Percentiles rank a stretch among this genome's conserved stretches.
These are phyloP conservation scores for Pulveroboletus sp. DNA, from an alignment of 768 basidiomycete genomes.

Conservation along the genomic window DNA sequence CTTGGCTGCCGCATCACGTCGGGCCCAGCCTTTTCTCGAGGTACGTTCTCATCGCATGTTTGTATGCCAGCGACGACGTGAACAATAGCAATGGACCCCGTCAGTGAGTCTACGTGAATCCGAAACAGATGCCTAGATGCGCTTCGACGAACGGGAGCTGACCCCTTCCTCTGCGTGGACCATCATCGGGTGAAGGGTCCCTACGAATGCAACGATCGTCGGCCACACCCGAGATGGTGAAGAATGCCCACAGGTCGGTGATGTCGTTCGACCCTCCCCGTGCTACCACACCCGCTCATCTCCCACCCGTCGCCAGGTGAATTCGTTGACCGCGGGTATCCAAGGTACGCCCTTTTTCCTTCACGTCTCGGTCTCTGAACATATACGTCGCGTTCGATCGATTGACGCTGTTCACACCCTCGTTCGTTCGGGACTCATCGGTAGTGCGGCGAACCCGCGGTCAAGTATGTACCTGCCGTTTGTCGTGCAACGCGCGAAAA, in stretches of 20 bases:
- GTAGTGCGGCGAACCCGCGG: conserved; percentile 67
- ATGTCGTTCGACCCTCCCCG: not conserved
- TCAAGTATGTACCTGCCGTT: too few relatives aligned
- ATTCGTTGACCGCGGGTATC: conserved; percentile 65
- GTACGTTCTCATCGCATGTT: conserved; percentile 27
- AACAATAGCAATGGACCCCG: too few relatives aligned
- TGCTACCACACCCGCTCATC: not conserved
- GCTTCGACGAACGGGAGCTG: too few relatives aligned
- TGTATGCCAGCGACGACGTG: too few relatives aligned
- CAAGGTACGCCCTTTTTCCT: conserved; percentile 73
- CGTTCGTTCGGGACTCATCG: conserved; percentile 31
- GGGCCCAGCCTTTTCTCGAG: conserved; percentile 64
- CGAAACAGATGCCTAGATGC: conserved; percentile 1
- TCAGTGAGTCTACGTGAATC: too few relatives aligned
- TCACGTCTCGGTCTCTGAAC: conserved; percentile 71
- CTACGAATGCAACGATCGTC: too few relatives aligned
- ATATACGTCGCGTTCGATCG: conserved; percentile 41
- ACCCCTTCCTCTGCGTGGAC: conserved; percentile 38
- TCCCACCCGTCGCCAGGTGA: conserved; percentile 44
- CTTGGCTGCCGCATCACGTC: conserved; percentile 66
- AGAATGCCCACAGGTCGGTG: conserved; percentile 66
- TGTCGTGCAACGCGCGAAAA: too few relatives aligned
- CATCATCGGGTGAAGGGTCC: conserved; percentile 49
- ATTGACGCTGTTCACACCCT: too few relatives aligned
- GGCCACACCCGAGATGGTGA: conserved; percentile 51